Base-by-base conservation (phyloP, 1,284 basidiomycete genomes). In the Cutaneotrichosporon sp. region DNA sequence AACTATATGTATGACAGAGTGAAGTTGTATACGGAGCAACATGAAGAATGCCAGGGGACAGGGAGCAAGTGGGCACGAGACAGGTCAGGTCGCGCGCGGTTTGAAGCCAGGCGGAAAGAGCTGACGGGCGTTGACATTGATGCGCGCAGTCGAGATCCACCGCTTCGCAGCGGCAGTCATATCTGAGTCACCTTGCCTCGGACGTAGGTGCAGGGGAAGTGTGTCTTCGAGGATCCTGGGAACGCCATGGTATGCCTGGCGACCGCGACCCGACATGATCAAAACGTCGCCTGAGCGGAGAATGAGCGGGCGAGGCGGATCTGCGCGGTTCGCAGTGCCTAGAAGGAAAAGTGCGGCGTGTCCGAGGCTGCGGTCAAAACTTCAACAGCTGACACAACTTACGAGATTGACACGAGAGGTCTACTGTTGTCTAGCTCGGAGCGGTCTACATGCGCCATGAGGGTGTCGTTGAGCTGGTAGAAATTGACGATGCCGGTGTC, bases 401-500 rank as follows among this genome's bases (percentile, higher is more conserved):
- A 91, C 88, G 90, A 93, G 44, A 96, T 83, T 0, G 90, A 93
- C 3, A 94, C 88, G 0, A 96, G 80, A 0, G 91, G 91, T 2
- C 88, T 59, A 22, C 66, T 59, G 3, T 88, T 29, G 84, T 92
- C 45, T 82, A 85, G 66, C 71, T 96, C 92, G 17, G 90, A 90
- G 20, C 88, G 86, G 74, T 96, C 92, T 32, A 93, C 88, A 66
- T 96, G 91, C 0, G 82, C 91, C 86, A 94, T 94, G 22, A 96
- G 80, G 0, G 89, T 88, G 62, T 96, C 90, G 79, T 86, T 68
- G 4, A 62, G 79, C 69, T 90, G 88, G 68, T 91, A 90, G 65
- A 90, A 94, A 70, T 96, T 96, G 55, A 94, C 86, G 42, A 96
- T 93, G 3, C 91, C 91, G 11, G 90, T 90, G 68, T 93, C 90